A percentile compares a stretch with the other conserved stretches of the same genome.
phyloP scores from a whole-genome alignment of 2,329 filamentous ascomycete species.

The Fusarium miscanthi region DNA sequence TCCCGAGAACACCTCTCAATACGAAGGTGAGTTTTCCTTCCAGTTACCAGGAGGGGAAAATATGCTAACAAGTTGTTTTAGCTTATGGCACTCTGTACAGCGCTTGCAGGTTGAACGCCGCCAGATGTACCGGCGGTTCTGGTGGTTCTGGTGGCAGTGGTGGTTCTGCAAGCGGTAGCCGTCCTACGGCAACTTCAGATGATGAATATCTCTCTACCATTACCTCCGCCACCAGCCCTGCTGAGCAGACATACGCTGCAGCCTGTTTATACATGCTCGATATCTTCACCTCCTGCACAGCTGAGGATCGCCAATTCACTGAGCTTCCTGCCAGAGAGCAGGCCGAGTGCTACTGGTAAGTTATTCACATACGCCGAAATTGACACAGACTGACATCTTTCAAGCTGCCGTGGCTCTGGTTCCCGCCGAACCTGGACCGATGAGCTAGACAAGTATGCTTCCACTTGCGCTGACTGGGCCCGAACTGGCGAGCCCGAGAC shows the following conservation, averaged over 20 bases:
- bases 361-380: background rate
- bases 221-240: conserved; percentile 18
- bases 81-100: conserved; percentile 45
- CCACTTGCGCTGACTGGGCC: conserved; percentile 48
- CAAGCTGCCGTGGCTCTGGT: conserved; percentile 40
- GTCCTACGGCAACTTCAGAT: conserved; percentile 12
- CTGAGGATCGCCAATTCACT: conserved; percentile 41
- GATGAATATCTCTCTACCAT: conserved; percentile 10
- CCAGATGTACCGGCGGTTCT: conserved; percentile 15
- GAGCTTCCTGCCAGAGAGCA: conserved; percentile 42
- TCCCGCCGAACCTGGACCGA: conserved; percentile 46
- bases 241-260: conserved; percentile 34
- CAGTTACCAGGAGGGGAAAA: too few relatives aligned
- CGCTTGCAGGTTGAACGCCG: conserved; percentile 33
- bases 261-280: conserved; percentile 46
- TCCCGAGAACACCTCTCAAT: conserved; percentile 35
- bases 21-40: conserved; percentile 38
- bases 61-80: conserved; percentile 28
- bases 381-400: conserved; percentile 19
- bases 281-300: conserved; percentile 44
- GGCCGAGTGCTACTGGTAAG: conserved; percentile 51
- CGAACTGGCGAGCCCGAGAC: conserved; percentile 42
- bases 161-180: background rate
- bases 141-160: background rate
- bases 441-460: conserved; percentile 46